Base-by-base conservation (phyloP, 345 rosid species). In the Arabidopsis suecica region DNA sequence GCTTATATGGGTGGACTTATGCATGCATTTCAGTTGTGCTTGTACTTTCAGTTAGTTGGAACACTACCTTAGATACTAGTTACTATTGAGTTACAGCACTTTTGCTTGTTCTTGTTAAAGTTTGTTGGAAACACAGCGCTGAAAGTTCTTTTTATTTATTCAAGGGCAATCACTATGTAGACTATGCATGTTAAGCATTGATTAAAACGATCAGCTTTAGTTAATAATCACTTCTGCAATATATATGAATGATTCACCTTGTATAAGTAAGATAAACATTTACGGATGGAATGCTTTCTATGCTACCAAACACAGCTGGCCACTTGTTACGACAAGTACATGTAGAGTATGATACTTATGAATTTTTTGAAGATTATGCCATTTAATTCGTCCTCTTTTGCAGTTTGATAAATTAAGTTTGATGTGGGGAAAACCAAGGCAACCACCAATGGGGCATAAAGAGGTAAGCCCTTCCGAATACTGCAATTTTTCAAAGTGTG, bases 341-440 rank as follows among this genome's bases (percentile, higher is more conserved):
- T 68, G 56, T 51, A 20, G 22, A 62, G 2, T 34, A 42, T 42
- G 49, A 18, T 40, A 61, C 53, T 49, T 50, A 40, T 59, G 63
- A 76, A 25, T 44, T 34, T 76, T 42, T 22, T 42, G 50, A 30
- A 28, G 62, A 53, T 25, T 54, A 51, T 63, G 32, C 23, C 22
- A 34, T 69, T 70, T 36, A 56, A 48, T 40, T 56, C 44, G 42
- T 67, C 36, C 66, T 73, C 40, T 79, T 73, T 79, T 79, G 86
- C 94, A 95, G 99, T 78, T 89, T 62, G 89, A 89, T 80, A 87
- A 95, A 69, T 55, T 84, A 33, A 73, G 93, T 37, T 84, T 96
- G 74, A 89, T 87, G 25, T 96, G 97, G 98, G 98, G 99, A 62
- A 88, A 93, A 79, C 93, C 97, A 51, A 82, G 99, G 80, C 97